Evolutionary conservation across 2,329 filamentous ascomycete genomes (phyloP), one percentile per base, ranked within the genome.

Genomic region (Graphium sp.): DNA sequence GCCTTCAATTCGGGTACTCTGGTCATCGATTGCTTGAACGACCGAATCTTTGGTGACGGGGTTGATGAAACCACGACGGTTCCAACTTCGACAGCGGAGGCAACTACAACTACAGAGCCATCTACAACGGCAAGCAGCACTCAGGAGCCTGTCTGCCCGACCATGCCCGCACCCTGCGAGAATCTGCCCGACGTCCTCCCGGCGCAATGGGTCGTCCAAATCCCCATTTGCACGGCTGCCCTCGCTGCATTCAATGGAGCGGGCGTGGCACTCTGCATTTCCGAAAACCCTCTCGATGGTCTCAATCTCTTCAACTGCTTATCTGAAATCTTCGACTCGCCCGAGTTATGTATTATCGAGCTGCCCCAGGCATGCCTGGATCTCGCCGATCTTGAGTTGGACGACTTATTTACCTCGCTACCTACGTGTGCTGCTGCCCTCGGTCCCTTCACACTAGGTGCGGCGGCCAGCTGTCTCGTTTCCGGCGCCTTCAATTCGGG

Each of bases 281-380:
- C 18, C 15, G 2, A 30, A 4, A 26, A 11, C 19, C 4, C 20
- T 21, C 20, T 11, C 18, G 11, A 10, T 28, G n/a, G n/a, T n/a
- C n/a, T n/a, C n/a, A 15, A 20, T 26, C 9, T 31, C 22, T 9
- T 29, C 30, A 12, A 23, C 18, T 26, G 23, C n/a, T 18, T 26
- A 27, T 17, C 23, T 22, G 2, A 22, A 20, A 4, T 20, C 28
- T 8, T 22, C 18, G n/a, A 21, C 18, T 6, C 5, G 17, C 15
- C 16, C 17, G n/a, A n/a, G n/a, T n/a, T n/a, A n/a, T 39, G 32
- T 25, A 22, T 31, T n/a, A 24, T 24, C 4, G 11, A 18, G 17
- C 29, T 40, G 6, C 33, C 38, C 2, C 1, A 6, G 3, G 28
- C 21, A 4, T 38, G 36, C 23, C 10, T 8, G 7, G 10, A 12